A percentile compares a stretch with the other conserved stretches of the same genome.
Conservation (phyloP, 257 asterid genomes). For the Nicotiana obtusifolia region DNA sequence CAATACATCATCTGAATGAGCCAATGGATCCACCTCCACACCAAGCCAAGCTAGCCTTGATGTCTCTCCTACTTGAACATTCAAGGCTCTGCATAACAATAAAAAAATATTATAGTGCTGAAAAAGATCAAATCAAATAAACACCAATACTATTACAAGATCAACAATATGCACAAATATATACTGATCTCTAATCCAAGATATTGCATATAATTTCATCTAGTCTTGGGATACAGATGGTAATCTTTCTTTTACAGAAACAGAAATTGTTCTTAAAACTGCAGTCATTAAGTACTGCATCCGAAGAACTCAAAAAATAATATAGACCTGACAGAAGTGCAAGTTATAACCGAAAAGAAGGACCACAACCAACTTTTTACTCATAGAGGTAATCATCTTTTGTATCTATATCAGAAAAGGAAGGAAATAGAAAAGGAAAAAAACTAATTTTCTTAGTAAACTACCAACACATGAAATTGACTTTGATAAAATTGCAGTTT, state of each 20-base stretch:
- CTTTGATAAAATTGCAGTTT: neutral
- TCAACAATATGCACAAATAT: neutral
- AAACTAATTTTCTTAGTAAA: neutral
- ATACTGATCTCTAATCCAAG: neutral
- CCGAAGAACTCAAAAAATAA: neutral
- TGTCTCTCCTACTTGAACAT: constrained; percentile 83
- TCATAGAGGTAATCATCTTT: neutral
- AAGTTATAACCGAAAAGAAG: neutral
- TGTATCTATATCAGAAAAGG: neutral
- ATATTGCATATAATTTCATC: neutral
- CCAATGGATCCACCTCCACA: constrained; percentile 79
- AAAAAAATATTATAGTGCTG: neutral
- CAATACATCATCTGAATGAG: constrained; percentile 68
- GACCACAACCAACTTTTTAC: neutral
- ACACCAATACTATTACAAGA: neutral
- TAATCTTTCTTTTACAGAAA: neutral
- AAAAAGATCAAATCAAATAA: neutral
- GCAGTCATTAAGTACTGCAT: neutral
- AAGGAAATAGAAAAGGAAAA: neutral
- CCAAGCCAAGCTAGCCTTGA: constrained; percentile 94
- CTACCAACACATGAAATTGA: neutral
- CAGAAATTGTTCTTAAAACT: neutral
- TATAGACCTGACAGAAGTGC: neutral
- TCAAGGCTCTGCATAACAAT: constrained; percentile 52
- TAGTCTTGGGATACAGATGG: neutral